These are phyloP conservation scores for Mucor plumbeus DNA, from an alignment of 371 early-diverging fungal genomes.

Conservation along the genomic window DNA sequence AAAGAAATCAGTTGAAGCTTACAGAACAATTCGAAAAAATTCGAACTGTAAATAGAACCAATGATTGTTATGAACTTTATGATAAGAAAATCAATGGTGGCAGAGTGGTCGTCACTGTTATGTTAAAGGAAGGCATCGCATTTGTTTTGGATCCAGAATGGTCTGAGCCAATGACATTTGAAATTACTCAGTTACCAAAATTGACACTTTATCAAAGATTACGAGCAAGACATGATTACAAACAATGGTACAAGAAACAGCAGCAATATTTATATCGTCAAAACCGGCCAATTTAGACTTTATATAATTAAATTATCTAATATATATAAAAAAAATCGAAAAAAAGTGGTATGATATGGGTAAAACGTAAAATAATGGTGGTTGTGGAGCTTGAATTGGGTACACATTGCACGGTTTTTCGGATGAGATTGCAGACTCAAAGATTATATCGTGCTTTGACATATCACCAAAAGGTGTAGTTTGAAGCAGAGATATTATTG, in stretches of 20 bases:
- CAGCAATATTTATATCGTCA: background rate
- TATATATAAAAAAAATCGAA: background rate
- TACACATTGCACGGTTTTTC: background rate
- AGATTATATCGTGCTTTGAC: background rate
- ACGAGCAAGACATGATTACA: slow-evolving; percentile 7
- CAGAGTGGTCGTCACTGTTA: slow-evolving; percentile 9
- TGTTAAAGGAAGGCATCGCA: slow-evolving; percentile 22
- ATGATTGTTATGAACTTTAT: slow-evolving; percentile 11
- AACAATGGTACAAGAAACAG: background rate
- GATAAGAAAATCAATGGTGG: slow-evolving; percentile 15
- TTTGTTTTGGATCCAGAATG: slow-evolving; percentile 28
- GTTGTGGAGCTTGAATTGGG: background rate
- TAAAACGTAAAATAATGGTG: background rate
- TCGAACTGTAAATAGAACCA: background rate
- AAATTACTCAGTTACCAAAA: slow-evolving; percentile 17
- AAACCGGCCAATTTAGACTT: background rate
- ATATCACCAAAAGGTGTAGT: background rate
- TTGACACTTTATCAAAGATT: slow-evolving; percentile 12
- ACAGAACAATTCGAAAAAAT: slow-evolving; percentile 4
- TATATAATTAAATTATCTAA: background rate
- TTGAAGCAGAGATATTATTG: background rate
- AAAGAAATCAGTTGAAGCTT: slow-evolving; percentile 18
- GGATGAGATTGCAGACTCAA: slow-evolving; percentile 3
- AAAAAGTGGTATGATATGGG: slow-evolving; percentile 19
- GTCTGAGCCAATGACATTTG: slow-evolving; percentile 21